Conservation (phyloP, 768 basidiomycete genomes). For the Russula vinacea region DNA sequence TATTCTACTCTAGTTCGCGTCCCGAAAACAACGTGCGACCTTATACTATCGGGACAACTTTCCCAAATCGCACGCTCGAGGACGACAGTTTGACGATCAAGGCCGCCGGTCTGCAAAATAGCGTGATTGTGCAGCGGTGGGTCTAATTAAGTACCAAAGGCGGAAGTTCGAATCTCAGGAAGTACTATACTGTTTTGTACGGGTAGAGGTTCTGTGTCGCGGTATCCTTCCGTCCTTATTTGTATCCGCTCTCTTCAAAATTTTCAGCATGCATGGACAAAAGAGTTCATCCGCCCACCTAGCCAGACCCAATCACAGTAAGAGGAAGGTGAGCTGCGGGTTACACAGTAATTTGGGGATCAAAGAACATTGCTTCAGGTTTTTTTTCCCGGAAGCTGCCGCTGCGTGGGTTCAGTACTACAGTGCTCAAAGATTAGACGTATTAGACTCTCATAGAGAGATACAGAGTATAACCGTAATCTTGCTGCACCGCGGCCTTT, state of each 20-base stretch:
- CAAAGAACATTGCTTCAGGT: no score
- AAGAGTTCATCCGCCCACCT: no score
- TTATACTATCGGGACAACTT: constrained; percentile 30
- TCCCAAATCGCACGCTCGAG: constrained; percentile 30
- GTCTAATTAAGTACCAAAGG: background rate
- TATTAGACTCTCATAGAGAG: no score
- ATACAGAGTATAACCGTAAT: no score
- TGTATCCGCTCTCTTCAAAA: background rate
- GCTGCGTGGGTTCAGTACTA: no score
- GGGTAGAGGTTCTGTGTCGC: background rate
- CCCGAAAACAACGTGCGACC: constrained; percentile 23
- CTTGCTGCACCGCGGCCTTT: no score
- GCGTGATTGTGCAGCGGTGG: constrained; percentile 31
- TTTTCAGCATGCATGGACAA: no score
- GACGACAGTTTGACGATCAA: constrained; percentile 25
- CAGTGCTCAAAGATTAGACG: no score
- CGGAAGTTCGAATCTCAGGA: background rate
- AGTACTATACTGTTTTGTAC: background rate
- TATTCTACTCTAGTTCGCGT: constrained; percentile 20
- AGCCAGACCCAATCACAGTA: no score
- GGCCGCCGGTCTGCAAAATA: constrained; percentile 26
- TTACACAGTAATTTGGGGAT: no score
- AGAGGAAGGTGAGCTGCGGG: no score
- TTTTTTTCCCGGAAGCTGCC: no score
- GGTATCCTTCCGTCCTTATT: background rate